phyloP scores from a whole-genome alignment of 169 alveolate species.

The Plasmodium knowlesi region DNA sequence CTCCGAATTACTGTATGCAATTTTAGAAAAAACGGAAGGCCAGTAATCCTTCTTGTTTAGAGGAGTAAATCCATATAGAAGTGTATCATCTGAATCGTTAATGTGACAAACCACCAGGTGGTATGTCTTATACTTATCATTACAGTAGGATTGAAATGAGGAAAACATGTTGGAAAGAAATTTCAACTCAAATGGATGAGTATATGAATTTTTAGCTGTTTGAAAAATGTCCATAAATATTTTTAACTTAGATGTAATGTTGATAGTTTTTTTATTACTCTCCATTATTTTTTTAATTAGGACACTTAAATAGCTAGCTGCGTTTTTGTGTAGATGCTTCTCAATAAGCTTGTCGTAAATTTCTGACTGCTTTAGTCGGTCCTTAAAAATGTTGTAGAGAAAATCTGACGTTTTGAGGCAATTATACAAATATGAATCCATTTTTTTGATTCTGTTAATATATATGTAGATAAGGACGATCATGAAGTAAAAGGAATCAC shows the following conservation, averaged over 20 bases:
- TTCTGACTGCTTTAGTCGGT: constrained; percentile 54
- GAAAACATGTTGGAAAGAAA: constrained; percentile 38
- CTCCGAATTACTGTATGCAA: constrained; percentile 27
- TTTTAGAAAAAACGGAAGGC: constrained; percentile 37
- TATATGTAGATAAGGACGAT: constrained; percentile 53
- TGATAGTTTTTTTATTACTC: constrained; percentile 42
- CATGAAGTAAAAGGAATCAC: constrained; percentile 43
- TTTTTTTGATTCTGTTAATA: constrained; percentile 45
- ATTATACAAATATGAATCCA: constrained; percentile 59
- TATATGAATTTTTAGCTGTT: constrained; percentile 32
- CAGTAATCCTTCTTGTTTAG: constrained; percentile 47
- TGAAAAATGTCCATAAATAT: constrained; percentile 36
- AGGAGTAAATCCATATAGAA: constrained; percentile 53
- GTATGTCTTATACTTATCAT: constrained; percentile 58
- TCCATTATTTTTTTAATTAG: constrained; percentile 62
- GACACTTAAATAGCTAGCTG: constrained; percentile 61
- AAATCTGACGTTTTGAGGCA: constrained; percentile 59
- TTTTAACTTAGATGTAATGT: constrained; percentile 16
- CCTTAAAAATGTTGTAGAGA: constrained; percentile 40
- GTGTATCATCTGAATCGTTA: constrained; percentile 44
- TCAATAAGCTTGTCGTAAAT: constrained; percentile 56
- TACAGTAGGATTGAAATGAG: constrained; percentile 55
- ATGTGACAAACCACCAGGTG: constrained; percentile 56
- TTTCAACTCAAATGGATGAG: constrained; percentile 47
- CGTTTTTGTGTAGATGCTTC: constrained; percentile 60